Evolutionary conservation across 495 filamentous ascomycete genomes (phyloP).

Genomic region (Hyaloscypha variabilis): DNA sequence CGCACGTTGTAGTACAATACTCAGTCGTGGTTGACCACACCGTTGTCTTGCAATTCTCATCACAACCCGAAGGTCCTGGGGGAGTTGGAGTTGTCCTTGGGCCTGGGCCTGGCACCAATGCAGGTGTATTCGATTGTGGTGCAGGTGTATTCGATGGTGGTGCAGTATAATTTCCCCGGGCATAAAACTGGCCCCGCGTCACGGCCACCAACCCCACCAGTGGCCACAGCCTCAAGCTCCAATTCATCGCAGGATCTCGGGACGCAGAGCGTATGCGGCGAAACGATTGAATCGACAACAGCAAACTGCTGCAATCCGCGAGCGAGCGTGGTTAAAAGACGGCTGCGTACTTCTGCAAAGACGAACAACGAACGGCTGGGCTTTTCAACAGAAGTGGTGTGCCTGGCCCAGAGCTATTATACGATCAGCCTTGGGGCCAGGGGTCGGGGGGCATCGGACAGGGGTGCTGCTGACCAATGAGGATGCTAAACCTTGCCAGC

Average conservation of each 20-base stretch:
- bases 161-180: not conserved
- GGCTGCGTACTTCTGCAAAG: not conserved
- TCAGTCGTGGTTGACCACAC: not conserved
- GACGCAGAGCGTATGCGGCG: not conserved
- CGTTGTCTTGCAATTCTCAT: no score
- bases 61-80: no score
- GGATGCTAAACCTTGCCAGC: not conserved
- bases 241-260: not conserved
- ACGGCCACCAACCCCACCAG: slow-evolving; percentile 17
- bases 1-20: not conserved
- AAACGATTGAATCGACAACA: slow-evolving; percentile 1
- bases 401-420: not conserved
- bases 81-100: no score
- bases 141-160: not conserved
- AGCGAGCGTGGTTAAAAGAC: slow-evolving; percentile 1
- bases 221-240: not conserved
- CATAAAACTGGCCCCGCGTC: slow-evolving; percentile 6
- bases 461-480: not conserved
- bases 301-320: not conserved
- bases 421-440: not conserved
- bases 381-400: not conserved
- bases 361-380: slow-evolving; percentile 1
- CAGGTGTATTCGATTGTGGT: no score
- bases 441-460: not conserved
- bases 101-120: no score